Evolutionary conservation across 2,329 filamentous ascomycete species (phyloP), one percentile per base, ranked within the genome.

Genomic region (Clonostachys rosea): DNA sequence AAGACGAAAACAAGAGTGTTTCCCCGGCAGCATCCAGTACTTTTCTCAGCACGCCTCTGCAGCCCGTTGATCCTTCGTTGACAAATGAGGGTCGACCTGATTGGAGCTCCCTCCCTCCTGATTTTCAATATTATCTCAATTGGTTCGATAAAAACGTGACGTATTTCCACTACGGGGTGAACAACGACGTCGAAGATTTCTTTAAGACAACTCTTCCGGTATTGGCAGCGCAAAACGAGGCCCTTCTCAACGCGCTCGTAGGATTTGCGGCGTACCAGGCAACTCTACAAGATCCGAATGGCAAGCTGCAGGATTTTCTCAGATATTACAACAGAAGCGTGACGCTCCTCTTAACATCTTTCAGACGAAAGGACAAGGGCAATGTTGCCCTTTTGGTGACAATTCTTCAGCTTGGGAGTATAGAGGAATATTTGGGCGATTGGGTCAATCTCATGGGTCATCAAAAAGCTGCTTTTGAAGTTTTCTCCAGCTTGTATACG

Each of bases 341-440:
- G 30, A 86, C 80, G 2, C 70, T 90, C 24, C 76, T 99, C 16
- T 75, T 95, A 9, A 75, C 77, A 34, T 86, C 83, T 5, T 70
- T 97, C 16, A 82, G 83, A 51, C 83, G 78, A 46, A 84, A 83
- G 48, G 84, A 90, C 52, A 81, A 81, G 50, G 84, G 89, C 53
- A 86, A 73, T 34, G 75, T 91, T 44, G 80, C 85, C 7, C 96
- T 86, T 0, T 73, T 97, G 34, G 65, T 96, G 50, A 95, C 92
- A 0, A 91, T 97, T 17, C 70, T 99, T 40, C 91, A 97, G 59
- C 78, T 97, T 44, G 91, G 91, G 47, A 95, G 89, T 4, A 94
- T 96, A 47, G 94, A 99, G 90, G 94, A 97, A 68, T 95, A 91
- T 58, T 76, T 97, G 42, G 94, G 94, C 12, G 94, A 99, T 62